These are phyloP conservation scores for Macrolepiota dolichaula DNA, from an alignment of 768 basidiomycete species.

Conservation along the genomic window DNA sequence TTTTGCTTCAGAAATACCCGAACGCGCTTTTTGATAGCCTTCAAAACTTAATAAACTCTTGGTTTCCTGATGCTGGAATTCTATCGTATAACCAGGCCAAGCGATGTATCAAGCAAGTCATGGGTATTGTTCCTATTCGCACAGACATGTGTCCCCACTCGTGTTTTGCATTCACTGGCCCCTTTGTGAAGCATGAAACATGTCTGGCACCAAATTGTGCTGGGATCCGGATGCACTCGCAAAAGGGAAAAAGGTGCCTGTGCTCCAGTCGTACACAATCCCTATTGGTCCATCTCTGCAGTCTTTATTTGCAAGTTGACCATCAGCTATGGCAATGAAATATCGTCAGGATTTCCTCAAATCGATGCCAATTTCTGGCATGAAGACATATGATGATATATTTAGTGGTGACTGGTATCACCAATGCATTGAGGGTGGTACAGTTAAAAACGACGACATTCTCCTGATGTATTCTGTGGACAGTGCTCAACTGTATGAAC, in stretches of 20 bases:
- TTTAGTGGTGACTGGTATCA: constrained; percentile 24
- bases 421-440: not conserved
- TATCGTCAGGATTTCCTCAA: not conserved
- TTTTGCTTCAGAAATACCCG: not conserved
- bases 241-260: not conserved
- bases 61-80: not conserved
- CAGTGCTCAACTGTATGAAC: constrained; percentile 36
- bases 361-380: not conserved
- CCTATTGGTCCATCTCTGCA: not conserved
- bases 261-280: not conserved
- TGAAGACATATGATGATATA: constrained; percentile 22
- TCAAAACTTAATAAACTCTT: not conserved
- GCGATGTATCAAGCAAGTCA: not conserved
- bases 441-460: constrained; percentile 24
- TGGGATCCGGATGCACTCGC: not conserved
- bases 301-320: not conserved
- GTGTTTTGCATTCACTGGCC: not conserved
- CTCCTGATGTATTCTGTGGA: constrained; percentile 34
- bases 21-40: not conserved
- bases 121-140: not conserved
- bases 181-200: not conserved
- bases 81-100: not conserved
- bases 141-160: not conserved
- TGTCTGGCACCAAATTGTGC: not conserved
- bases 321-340: not conserved